These are phyloP conservation scores for Ophiostoma sp. DNA, from an alignment of 2,329 filamentous ascomycete genomes.

Conservation along the genomic window DNA sequence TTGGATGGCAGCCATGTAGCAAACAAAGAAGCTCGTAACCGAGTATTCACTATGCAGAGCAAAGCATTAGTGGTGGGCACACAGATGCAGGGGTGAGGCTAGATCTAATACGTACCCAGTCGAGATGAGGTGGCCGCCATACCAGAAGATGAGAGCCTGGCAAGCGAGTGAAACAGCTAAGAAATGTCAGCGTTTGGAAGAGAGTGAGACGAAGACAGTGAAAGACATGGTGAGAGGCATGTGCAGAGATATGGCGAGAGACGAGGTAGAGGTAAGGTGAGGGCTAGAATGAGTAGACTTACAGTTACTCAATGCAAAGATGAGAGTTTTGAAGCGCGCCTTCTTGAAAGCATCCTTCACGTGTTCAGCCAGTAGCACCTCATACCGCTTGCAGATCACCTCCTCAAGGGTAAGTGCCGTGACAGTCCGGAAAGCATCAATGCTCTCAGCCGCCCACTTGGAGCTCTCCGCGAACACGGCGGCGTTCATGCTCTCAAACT, in stretches of 20 bases:
- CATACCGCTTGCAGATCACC: constrained; percentile 48
- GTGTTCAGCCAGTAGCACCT: constrained; percentile 40
- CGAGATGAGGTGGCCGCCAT: constrained; percentile 61
- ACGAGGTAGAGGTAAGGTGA: too few relatives aligned
- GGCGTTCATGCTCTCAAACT: constrained; percentile 58
- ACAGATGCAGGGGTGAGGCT: not conserved
- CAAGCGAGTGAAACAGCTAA: constrained; percentile 55
- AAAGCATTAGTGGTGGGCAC: not conserved
- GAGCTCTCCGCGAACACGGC: constrained; percentile 61
- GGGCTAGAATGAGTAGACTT: not conserved
- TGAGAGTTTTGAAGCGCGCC: constrained; percentile 60
- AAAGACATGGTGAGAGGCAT: too few relatives aligned
- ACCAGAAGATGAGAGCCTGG: constrained; percentile 67
- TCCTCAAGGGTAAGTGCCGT: constrained; percentile 62
- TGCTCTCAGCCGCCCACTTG: constrained; percentile 63
- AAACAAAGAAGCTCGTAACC: constrained; percentile 53
- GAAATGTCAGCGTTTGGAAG: not conserved
- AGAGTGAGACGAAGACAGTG: not conserved
- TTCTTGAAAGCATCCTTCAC: constrained; percentile 51
- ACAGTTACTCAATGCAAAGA: constrained; percentile 62
- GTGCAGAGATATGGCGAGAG: too few relatives aligned
- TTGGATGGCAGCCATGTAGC: constrained; percentile 66
- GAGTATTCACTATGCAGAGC: constrained; percentile 46
- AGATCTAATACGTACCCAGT: constrained; percentile 30
- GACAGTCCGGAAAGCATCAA: constrained; percentile 63